These are phyloP conservation scores for Mucor sp. DNA, from an alignment of 371 early-diverging fungal species.

Conservation along the genomic window DNA sequence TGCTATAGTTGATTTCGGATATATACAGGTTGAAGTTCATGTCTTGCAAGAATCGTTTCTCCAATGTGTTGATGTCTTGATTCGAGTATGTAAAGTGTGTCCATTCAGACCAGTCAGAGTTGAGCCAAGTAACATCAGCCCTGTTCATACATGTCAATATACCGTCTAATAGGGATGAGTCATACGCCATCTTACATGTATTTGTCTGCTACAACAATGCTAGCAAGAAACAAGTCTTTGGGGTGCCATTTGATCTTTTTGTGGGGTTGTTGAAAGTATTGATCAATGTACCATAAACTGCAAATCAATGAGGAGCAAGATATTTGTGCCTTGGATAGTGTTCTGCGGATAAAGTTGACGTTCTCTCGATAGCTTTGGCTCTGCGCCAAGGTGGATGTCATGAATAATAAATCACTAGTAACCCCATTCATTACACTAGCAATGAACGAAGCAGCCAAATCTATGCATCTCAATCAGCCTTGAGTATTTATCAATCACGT, in stretches of 20 bases:
- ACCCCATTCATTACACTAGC: slow-evolving; percentile 46
- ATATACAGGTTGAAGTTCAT: slow-evolving; percentile 48
- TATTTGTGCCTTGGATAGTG: slow-evolving; percentile 53
- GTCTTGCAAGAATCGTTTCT: slow-evolving; percentile 47
- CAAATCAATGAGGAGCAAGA: slow-evolving; percentile 57
- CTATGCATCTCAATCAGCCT: slow-evolving; percentile 18
- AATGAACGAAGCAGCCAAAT: slow-evolving; percentile 54
- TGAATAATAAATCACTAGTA: slow-evolving; percentile 30
- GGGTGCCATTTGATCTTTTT: slow-evolving; percentile 26
- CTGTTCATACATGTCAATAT: slow-evolving; percentile 23
- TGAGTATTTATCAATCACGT: background rate
- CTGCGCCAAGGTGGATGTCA: slow-evolving; percentile 19
- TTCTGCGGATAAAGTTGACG: slow-evolving; percentile 55
- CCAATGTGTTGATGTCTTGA: slow-evolving; percentile 51
- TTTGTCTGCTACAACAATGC: slow-evolving; percentile 45
- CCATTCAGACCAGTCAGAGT: slow-evolving; percentile 63
- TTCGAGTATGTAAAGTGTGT: slow-evolving; percentile 49
- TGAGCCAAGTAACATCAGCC: slow-evolving; percentile 58
- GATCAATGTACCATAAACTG: slow-evolving; percentile 58
- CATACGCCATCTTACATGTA: slow-evolving; percentile 29
- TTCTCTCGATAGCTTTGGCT: slow-evolving; percentile 20
- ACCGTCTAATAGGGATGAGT: slow-evolving; percentile 20
- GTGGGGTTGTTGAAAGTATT: slow-evolving; percentile 34
- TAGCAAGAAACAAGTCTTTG: slow-evolving; percentile 38
- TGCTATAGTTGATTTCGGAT: slow-evolving; percentile 43